These are phyloP conservation scores for Lasiodiplodia hormozganensis DNA, from an alignment of 2,329 filamentous ascomycete species.

Conservation along the genomic window DNA sequence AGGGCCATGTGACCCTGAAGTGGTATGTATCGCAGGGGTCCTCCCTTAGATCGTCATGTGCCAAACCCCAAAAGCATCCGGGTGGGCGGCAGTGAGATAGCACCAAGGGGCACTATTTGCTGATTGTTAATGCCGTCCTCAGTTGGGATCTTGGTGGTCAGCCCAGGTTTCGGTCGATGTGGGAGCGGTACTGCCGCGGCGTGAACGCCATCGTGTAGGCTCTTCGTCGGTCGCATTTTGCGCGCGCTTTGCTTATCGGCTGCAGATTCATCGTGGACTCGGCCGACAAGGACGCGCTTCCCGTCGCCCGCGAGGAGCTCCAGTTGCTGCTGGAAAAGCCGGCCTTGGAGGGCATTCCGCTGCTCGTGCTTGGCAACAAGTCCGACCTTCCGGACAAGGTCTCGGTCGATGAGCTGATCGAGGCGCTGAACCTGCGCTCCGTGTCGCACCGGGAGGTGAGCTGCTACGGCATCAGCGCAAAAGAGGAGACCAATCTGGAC, in stretches of 20 bases:
- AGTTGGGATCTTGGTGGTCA: constrained; percentile 97
- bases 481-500: constrained; percentile 98
- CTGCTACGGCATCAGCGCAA: constrained; percentile 98
- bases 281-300: constrained; percentile 80
- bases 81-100: constrained; percentile 18
- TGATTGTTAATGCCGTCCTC: constrained; percentile 30
- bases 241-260: constrained; percentile 38
- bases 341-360: constrained; percentile 84
- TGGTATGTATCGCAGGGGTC: constrained; percentile 64
- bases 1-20: constrained; percentile 97
- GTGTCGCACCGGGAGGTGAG: constrained; percentile 94
- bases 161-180: constrained; percentile 97
- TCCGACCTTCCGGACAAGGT: constrained; percentile 91
- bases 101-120: constrained; percentile 2
- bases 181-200: constrained; percentile 97
- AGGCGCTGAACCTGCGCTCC: constrained; percentile 85
- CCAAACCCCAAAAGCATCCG: constrained; percentile 17
- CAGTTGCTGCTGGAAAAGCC: constrained; percentile 87
- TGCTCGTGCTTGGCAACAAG: constrained; percentile 96
- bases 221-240: constrained; percentile 31
- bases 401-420: constrained; percentile 93
- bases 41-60: constrained; percentile 29
- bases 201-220: constrained; percentile 92
- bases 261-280: constrained; percentile 92
- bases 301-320: constrained; percentile 88